Percentiles rank a stretch among this genome's conserved stretches.
Evolutionary conservation across 768 basidiomycete genomes (phyloP).

Genomic region (Lepiota subincarnata): DNA sequence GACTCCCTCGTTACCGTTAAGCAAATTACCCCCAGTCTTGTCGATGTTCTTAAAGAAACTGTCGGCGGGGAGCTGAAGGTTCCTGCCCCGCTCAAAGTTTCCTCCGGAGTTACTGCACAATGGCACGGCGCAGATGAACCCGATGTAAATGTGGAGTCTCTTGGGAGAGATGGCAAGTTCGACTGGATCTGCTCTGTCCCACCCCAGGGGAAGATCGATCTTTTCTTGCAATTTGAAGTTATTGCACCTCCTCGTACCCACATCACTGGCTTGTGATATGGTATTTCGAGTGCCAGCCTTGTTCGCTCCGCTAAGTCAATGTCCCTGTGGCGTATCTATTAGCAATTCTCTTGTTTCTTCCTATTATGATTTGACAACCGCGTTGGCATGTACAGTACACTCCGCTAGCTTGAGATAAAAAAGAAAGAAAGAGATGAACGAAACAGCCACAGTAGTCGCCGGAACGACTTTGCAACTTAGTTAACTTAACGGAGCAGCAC

Average conservation of each 20-base stretch:
- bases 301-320: neutral
- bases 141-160: conserved; percentile 19
- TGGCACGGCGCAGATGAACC: conserved; percentile 35
- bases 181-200: conserved; percentile 28
- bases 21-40: conserved; percentile 28
- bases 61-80: conserved; percentile 12
- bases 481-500: too few species aligned
- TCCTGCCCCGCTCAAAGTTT: conserved; percentile 21
- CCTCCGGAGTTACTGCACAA: conserved; percentile 28
- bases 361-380: too few species aligned
- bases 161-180: conserved; percentile 32
- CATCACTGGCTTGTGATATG: conserved; percentile 19
- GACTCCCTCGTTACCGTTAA: conserved; percentile 37
- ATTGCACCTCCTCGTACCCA: conserved; percentile 21
- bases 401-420: too few species aligned
- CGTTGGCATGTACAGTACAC: too few species aligned
- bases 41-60: neutral
- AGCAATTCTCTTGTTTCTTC: too few species aligned
- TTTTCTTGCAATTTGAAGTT: conserved; percentile 38
- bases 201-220: conserved; percentile 25
- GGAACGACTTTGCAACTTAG: too few species aligned
- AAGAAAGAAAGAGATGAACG: too few species aligned
- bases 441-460: too few species aligned
- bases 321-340: too few species aligned
- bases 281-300: neutral